Conservation (phyloP, 1,139 yeast genomes). For the Candida neerlandica region DNA sequence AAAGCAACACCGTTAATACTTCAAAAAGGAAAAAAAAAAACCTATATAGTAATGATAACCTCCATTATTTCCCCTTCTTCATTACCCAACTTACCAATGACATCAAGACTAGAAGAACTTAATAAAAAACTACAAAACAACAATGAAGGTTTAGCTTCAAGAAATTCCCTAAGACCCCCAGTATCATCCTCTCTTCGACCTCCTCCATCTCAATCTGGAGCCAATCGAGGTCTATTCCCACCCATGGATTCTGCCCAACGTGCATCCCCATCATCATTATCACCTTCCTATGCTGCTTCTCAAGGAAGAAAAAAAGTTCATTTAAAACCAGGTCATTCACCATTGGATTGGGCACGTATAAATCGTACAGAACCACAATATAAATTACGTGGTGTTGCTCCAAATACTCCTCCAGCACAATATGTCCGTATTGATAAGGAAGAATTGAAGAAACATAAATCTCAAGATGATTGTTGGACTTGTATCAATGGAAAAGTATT, state of each 20-base stretch:
- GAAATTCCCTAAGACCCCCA: slow-evolving; percentile 5
- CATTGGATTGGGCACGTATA: slow-evolving; percentile 80
- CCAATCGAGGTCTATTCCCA: slow-evolving; percentile 30
- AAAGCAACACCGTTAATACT: too few relatives aligned
- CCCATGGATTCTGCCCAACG: slow-evolving; percentile 46
- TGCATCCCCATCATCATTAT: slow-evolving; percentile 16
- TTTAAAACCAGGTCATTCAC: slow-evolving; percentile 79
- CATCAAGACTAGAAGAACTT: slow-evolving; percentile 12
- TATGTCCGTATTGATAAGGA: slow-evolving; percentile 56
- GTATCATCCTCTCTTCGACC: slow-evolving; percentile 3
- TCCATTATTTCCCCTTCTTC: not conserved
- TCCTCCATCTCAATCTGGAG: slow-evolving; percentile 6
- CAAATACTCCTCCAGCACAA: slow-evolving; percentile 45
- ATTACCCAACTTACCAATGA: slow-evolving; percentile 7
- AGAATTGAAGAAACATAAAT: slow-evolving; percentile 62
- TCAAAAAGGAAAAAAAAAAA: not conserved
- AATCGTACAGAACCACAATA: slow-evolving; percentile 36
- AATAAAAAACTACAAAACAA: slow-evolving; percentile 9
- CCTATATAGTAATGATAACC: not conserved
- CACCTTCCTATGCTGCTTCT: slow-evolving; percentile 7
- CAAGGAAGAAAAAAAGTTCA: slow-evolving; percentile 54
- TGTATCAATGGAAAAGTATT: slow-evolving; percentile 79
- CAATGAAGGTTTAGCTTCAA: slow-evolving; percentile 9
- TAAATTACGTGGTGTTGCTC: slow-evolving; percentile 42
- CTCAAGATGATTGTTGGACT: slow-evolving; percentile 80